These are phyloP conservation scores for Phanerochaete carnosa DNA, from an alignment of 768 basidiomycete species.

Conservation along the genomic window DNA sequence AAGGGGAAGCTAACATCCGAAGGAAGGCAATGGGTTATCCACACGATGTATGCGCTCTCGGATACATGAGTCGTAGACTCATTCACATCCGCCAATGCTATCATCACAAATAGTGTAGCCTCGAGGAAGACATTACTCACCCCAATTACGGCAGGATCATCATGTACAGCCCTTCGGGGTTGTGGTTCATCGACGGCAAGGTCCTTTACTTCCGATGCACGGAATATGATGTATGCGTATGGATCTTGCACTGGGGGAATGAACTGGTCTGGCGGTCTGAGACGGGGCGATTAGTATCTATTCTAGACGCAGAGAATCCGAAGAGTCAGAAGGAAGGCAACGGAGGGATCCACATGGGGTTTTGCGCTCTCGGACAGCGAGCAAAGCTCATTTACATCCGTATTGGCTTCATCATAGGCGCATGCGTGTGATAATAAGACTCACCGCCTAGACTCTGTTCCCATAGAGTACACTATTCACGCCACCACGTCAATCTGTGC, in stretches of 20 bases:
- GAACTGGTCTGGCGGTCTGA: slow-evolving; percentile 69
- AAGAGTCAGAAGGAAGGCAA: slow-evolving; percentile 60
- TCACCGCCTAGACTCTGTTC: slow-evolving; percentile 80
- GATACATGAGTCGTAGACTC: slow-evolving; percentile 33
- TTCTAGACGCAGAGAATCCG: not conserved
- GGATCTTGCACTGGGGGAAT: slow-evolving; percentile 82
- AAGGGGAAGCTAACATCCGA: slow-evolving; percentile 26
- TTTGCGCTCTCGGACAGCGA: slow-evolving; percentile 41
- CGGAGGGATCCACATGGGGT: slow-evolving; percentile 54
- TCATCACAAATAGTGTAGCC: slow-evolving; percentile 29
- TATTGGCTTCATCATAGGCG: slow-evolving; percentile 31
- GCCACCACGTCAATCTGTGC: not conserved
- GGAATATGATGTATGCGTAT: slow-evolving; percentile 89
- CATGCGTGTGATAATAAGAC: slow-evolving; percentile 20
- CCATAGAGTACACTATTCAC: slow-evolving; percentile 73
- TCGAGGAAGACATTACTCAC: slow-evolving; percentile 43
- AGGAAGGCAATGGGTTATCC: slow-evolving; percentile 63
- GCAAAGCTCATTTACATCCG: slow-evolving; percentile 40
- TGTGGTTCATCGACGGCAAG: slow-evolving; percentile 75
- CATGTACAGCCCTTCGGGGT: slow-evolving; percentile 59
- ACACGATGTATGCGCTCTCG: slow-evolving; percentile 48
- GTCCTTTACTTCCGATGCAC: slow-evolving; percentile 87
- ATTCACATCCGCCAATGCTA: slow-evolving; percentile 43
- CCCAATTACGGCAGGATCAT: slow-evolving; percentile 82
- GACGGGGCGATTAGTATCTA: slow-evolving; percentile 22